phyloP scores from a whole-genome alignment of 2,329 filamentous ascomycete species.

The Pseudogymnoascus destructans region DNA sequence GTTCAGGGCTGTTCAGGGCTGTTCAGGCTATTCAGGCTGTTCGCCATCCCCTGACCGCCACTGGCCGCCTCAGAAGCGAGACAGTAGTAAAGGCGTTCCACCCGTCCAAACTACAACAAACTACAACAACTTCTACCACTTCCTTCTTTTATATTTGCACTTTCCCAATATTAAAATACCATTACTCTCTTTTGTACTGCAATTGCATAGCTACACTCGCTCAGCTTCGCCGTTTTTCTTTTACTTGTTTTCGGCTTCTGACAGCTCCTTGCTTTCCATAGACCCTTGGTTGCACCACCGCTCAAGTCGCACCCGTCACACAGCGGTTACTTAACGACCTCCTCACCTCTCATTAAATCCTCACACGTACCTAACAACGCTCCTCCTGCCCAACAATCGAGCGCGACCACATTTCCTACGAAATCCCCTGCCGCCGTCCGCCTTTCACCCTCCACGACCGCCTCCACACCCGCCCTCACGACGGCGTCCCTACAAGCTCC shows the following conservation, averaged over 20 bases:
- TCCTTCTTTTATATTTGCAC: not conserved
- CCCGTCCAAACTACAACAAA: not conserved
- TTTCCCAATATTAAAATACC: not conserved
- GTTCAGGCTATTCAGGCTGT: not conserved
- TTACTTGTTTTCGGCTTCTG: not conserved
- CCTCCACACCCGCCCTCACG: conserved; percentile 25
- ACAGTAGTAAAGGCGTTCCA: not conserved
- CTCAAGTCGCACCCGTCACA: conserved; percentile 50
- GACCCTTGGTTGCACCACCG: conserved; percentile 27
- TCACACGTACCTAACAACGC: conserved; percentile 33
- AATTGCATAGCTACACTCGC: not conserved
- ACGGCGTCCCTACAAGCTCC: conserved; percentile 31
- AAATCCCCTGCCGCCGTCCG: conserved; percentile 23
- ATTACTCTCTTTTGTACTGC: not conserved
- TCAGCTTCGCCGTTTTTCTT: not conserved
- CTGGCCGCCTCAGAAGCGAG: not conserved
- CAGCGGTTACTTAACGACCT: conserved; percentile 53
- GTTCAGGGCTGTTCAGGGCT: not conserved
- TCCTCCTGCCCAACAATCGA: not conserved
- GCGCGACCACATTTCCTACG: conserved; percentile 23
- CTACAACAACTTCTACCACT: not conserved
- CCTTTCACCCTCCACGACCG: conserved; percentile 21
- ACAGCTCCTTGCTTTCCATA: not conserved
- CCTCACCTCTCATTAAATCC: conserved; percentile 53
- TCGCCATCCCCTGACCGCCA: not conserved